A percentile compares a stretch with the other conserved stretches of the same genome.
Conservation (phyloP, 2,329 filamentous ascomycete genomes). For the Botryotinia convoluta region DNA sequence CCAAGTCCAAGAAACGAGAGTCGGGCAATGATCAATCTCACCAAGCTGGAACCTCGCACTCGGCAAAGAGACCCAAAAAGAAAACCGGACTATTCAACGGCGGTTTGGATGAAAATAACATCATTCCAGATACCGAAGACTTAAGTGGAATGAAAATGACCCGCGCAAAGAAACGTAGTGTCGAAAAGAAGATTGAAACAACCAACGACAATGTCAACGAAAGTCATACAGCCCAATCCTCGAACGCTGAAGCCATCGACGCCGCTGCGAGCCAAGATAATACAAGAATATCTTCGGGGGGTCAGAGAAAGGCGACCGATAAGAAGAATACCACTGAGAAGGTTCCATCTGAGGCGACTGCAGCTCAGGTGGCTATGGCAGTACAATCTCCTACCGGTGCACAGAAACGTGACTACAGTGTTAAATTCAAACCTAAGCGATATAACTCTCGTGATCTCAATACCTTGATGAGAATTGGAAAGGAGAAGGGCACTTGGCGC, state of each 20-base stretch:
- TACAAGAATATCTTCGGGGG: neutral
- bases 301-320: neutral
- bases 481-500: neutral
- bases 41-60: neutral
- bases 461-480: accelerated
- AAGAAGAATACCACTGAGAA: too few relatives aligned
- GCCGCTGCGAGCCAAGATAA: neutral
- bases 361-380: too few relatives aligned
- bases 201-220: neutral
- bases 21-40: neutral
- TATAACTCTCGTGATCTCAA: neutral
- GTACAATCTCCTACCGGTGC: neutral
- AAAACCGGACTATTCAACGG: neutral
- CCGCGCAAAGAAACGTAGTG: neutral
- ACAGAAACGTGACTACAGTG: neutral
- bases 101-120: neutral
- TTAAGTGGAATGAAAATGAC: neutral
- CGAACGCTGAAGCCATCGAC: neutral
- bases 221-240: neutral
- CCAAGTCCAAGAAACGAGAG: neutral
- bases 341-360: neutral
- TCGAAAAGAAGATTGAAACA: neutral
- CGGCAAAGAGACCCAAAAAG: neutral
- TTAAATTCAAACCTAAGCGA: neutral
- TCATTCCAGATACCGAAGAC: neutral